A percentile compares a stretch with the other conserved stretches of the same genome.
Evolutionary conservation across 2,329 filamentous ascomycete genomes (phyloP).

Genomic region (Arthrocladium fulminans): DNA sequence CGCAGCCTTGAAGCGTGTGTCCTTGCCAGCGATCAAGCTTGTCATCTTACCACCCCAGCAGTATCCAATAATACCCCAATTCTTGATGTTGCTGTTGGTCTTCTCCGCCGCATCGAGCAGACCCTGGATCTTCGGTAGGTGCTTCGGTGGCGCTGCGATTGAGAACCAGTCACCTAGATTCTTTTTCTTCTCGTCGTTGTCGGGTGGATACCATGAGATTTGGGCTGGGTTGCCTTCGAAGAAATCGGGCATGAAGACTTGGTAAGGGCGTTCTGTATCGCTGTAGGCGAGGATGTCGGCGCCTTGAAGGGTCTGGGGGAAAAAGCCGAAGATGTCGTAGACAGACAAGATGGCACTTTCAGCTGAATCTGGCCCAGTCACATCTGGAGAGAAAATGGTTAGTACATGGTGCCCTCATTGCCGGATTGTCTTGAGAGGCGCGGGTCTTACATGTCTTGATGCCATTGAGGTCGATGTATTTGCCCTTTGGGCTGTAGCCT

Average conservation of each 20-base stretch:
- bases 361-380: conserved; percentile 49
- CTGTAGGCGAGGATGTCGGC: conserved; percentile 53
- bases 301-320: conserved; percentile 53
- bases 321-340: conserved; percentile 52
- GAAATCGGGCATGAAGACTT: conserved; percentile 85
- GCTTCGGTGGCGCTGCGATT: conserved; percentile 50
- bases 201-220: conserved; percentile 53
- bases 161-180: conserved; percentile 53
- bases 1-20: conserved; percentile 48
- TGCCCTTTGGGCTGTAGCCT: conserved; percentile 49
- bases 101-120: conserved; percentile 47
- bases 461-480: conserved; percentile 51
- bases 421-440: neutral
- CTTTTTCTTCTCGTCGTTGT: conserved; percentile 51
- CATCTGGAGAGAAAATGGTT: conserved; percentile 33
- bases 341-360: conserved; percentile 50
- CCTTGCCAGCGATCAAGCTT: conserved; percentile 42
- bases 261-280: conserved; percentile 64
- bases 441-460: conserved; percentile 44
- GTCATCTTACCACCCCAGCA: conserved; percentile 55
- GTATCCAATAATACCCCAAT: conserved; percentile 53
- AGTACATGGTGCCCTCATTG: conserved; percentile 1
- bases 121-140: conserved; percentile 46
- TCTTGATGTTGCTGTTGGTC: conserved; percentile 38
- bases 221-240: conserved; percentile 63